Evolutionary conservation across 2,329 filamentous ascomycete species (phyloP).

Genomic region (Rasamsonia emersonii): DNA sequence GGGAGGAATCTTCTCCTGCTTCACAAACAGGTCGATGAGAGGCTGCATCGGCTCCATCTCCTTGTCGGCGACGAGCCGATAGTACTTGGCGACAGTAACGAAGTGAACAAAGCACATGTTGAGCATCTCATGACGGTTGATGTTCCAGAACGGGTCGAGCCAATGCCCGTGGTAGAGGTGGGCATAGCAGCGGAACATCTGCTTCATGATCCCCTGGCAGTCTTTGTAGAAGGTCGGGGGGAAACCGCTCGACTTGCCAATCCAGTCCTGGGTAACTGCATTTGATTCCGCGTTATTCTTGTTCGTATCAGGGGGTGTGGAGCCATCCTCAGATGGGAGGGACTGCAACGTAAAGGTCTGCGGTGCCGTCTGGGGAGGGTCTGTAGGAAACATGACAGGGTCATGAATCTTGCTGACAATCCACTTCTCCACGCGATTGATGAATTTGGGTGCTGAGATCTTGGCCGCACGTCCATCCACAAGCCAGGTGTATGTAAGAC

Average conservation of each 20-base stretch:
- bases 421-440: conserved; percentile 93
- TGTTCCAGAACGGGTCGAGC: conserved; percentile 71
- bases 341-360: conserved; percentile 48
- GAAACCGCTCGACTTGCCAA: conserved; percentile 88
- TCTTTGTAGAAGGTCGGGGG: conserved; percentile 82
- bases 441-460: conserved; percentile 86
- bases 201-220: conserved; percentile 88
- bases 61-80: conserved; percentile 76
- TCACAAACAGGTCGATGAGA: conserved; percentile 82
- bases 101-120: conserved; percentile 88
- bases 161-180: conserved; percentile 98
- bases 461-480: conserved; percentile 83
- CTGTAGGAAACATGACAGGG: conserved; percentile 80
- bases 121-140: conserved; percentile 61
- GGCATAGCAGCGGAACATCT: conserved; percentile 98
- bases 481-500: conserved; percentile 93
- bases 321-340: conserved; percentile 41
- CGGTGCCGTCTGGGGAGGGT: conserved; percentile 56
- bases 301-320: conserved; percentile 41
- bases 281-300: conserved; percentile 27
- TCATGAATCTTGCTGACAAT: conserved; percentile 94
- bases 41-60: conserved; percentile 96
- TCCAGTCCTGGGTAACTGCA: conserved; percentile 59
- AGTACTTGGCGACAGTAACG: conserved; percentile 67
- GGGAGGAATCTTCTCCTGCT: conserved; percentile 76